phyloP scores from a whole-genome alignment of 2,329 filamentous ascomycete species.

The Beauveria bassiana region DNA sequence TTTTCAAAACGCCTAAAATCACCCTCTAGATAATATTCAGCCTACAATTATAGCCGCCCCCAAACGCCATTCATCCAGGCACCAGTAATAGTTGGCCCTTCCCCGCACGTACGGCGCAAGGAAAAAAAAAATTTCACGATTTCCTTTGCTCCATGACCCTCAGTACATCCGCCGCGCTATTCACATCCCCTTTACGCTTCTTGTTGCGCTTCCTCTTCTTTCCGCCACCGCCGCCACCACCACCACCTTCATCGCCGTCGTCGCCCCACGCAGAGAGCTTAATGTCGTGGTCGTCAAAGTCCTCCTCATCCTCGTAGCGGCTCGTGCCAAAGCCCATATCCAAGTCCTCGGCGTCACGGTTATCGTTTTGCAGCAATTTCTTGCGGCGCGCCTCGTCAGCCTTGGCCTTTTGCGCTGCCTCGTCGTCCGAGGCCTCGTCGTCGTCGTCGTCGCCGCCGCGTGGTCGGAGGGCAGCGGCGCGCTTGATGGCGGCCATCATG shows the following conservation, averaged over 20 bases:
- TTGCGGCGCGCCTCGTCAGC: conserved; percentile 61
- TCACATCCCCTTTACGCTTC: conserved; percentile 70
- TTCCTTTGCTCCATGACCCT: conserved; percentile 62
- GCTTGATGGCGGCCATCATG: conserved; percentile 77
- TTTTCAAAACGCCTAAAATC: not conserved
- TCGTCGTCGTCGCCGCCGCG: conserved; percentile 29
- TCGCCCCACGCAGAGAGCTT: conserved; percentile 61
- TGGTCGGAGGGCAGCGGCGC: conserved; percentile 61
- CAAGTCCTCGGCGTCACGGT: conserved; percentile 81
- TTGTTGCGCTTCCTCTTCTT: conserved; percentile 63
- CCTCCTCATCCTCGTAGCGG: conserved; percentile 80
- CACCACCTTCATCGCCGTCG: conserved; percentile 36
- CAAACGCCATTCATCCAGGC: not conserved
- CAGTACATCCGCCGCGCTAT: conserved; percentile 75
- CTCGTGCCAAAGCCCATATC: conserved; percentile 92
- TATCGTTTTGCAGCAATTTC: conserved; percentile 64
- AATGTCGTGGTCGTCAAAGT: conserved; percentile 60
- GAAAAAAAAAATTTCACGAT: conserved; percentile 16
- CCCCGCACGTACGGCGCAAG: not conserved
- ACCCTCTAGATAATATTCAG: not conserved
- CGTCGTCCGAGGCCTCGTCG: conserved; percentile 30
- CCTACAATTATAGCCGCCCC: not conserved
- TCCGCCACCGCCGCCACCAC: conserved; percentile 33
- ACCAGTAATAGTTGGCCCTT: not conserved
- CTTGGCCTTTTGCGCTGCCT: conserved; percentile 31